phyloP scores from a whole-genome alignment of 2,329 filamentous ascomycete species.

The Rachicladosporium sp. region DNA sequence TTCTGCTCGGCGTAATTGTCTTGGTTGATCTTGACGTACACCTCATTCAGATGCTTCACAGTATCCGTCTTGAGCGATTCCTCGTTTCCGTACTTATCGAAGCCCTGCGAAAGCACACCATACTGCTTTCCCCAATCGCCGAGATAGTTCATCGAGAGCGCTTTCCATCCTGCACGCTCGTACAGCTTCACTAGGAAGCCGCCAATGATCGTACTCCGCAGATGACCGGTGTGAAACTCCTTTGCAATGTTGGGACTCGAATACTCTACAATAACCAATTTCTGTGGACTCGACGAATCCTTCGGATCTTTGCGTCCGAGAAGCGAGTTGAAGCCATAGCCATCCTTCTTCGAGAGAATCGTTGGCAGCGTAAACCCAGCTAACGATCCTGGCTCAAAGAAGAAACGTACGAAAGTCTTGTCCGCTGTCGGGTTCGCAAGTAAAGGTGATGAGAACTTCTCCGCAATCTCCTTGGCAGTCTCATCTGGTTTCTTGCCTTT shows the following conservation, averaged over 20 bases:
- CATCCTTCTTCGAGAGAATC: slow-evolving; percentile 48
- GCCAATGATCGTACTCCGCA: slow-evolving; percentile 66
- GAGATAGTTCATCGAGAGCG: slow-evolving; percentile 60
- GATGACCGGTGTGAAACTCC: slow-evolving; percentile 63
- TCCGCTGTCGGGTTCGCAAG: slow-evolving; percentile 56
- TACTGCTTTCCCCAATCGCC: slow-evolving; percentile 72
- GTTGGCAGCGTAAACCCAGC: slow-evolving; percentile 54
- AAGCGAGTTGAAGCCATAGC: slow-evolving; percentile 52
- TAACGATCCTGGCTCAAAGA: slow-evolving; percentile 60
- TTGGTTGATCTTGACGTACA: slow-evolving; percentile 64
- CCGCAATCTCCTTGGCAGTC: slow-evolving; percentile 42
- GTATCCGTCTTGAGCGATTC: slow-evolving; percentile 58
- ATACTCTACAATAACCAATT: slow-evolving; percentile 66
- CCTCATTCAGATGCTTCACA: slow-evolving; percentile 70
- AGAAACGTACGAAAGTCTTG: slow-evolving; percentile 66
- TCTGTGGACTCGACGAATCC: slow-evolving; percentile 48
- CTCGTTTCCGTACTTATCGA: slow-evolving; percentile 62
- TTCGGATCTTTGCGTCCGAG: slow-evolving; percentile 49
- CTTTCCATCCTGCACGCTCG: slow-evolving; percentile 56
- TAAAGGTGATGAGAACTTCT: slow-evolving; percentile 51
- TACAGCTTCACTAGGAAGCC: slow-evolving; percentile 61
- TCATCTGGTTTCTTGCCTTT: slow-evolving; percentile 52
- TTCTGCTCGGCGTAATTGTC: slow-evolving; percentile 55
- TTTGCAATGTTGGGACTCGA: slow-evolving; percentile 80
- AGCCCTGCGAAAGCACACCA: slow-evolving; percentile 59